Percentiles rank a stretch among this genome's conserved stretches.
phyloP scores from a whole-genome alignment of 495 filamentous ascomycete species.

The Lindgomyces ingoldianus region DNA sequence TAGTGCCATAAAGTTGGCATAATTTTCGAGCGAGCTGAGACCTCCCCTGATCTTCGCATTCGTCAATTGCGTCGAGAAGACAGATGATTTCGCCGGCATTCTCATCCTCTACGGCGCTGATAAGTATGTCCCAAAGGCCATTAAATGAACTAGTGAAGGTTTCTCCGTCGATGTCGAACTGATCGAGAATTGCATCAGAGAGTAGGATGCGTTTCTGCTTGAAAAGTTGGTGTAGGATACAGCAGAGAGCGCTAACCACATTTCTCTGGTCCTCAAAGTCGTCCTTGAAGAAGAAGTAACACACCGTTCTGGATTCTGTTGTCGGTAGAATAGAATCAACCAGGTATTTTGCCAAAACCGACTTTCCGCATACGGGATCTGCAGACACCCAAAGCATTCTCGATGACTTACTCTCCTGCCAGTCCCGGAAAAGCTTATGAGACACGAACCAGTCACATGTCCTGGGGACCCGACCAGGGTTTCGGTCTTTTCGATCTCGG shows the following conservation, averaged over 20 bases:
- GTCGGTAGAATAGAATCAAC: conserved; percentile 39
- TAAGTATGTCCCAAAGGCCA: conserved; percentile 41
- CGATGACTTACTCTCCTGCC: conserved; percentile 36
- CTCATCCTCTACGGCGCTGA: conserved; percentile 40
- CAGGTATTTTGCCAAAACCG: conserved; percentile 52
- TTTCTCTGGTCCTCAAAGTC: conserved; percentile 51
- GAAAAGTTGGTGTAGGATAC: conserved; percentile 55
- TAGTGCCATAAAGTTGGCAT: conserved; percentile 16
- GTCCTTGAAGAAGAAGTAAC: conserved; percentile 64
- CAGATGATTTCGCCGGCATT: conserved; percentile 51
- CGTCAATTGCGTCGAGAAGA: conserved; percentile 54
- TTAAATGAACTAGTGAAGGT: not conserved
- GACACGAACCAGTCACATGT: conserved; percentile 51
- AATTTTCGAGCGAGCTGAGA: conserved; percentile 29
- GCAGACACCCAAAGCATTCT: conserved; percentile 53
- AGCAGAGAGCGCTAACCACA: conserved; percentile 46
- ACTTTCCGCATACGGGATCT: conserved; percentile 60
- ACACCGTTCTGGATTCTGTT: conserved; percentile 30
- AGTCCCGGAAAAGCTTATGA: conserved; percentile 43
- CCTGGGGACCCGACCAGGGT: conserved; percentile 15
- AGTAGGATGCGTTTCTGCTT: conserved; percentile 36
- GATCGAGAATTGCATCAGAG: not conserved
- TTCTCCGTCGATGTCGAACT: not conserved
- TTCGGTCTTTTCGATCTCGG: not conserved
- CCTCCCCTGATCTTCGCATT: conserved; percentile 38